A percentile compares a stretch with the other conserved stretches of the same genome.
phyloP scores from a whole-genome alignment of 805 yeast species.

The Kodamaea jinghongensis region DNA sequence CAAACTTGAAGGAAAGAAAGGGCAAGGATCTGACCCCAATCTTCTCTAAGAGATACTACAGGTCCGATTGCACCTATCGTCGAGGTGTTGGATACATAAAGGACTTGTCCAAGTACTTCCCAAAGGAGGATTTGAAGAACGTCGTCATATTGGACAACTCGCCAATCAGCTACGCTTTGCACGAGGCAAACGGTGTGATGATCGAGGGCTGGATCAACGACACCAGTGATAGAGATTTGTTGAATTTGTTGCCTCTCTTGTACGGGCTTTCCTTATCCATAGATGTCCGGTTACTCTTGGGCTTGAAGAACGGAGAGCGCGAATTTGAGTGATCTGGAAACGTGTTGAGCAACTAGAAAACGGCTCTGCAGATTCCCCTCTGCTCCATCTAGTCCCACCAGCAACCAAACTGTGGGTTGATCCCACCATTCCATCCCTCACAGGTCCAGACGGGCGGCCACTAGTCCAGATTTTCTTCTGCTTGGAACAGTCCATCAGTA shows the following conservation, averaged over 20 bases:
- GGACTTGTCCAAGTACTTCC: constrained; percentile 38
- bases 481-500: too few relatives aligned
- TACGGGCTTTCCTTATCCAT: constrained; percentile 73
- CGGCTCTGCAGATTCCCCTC: neutral
- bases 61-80: constrained; percentile 74
- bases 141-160: constrained; percentile 87
- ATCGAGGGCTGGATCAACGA: constrained; percentile 98
- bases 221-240: constrained; percentile 81
- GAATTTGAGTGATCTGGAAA: constrained; percentile 48
- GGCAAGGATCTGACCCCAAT: constrained; percentile 19
- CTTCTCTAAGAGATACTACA: constrained; percentile 63
- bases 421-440: neutral
- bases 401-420: neutral
- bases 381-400: neutral
- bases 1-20: constrained; percentile 12
- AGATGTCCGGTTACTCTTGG: constrained; percentile 77
- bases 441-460: too few relatives aligned
- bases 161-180: constrained; percentile 81
- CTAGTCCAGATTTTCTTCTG: too few relatives aligned
- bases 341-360: neutral
- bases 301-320: constrained; percentile 71
- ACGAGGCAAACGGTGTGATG: constrained; percentile 84
- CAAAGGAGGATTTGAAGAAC: constrained; percentile 65
- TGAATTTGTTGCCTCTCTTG: constrained; percentile 77
- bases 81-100: constrained; percentile 81